Percentiles rank a stretch among this genome's conserved stretches.
Conservation (phyloP, 441 rosid species). For the Breynia disticha region DNA sequence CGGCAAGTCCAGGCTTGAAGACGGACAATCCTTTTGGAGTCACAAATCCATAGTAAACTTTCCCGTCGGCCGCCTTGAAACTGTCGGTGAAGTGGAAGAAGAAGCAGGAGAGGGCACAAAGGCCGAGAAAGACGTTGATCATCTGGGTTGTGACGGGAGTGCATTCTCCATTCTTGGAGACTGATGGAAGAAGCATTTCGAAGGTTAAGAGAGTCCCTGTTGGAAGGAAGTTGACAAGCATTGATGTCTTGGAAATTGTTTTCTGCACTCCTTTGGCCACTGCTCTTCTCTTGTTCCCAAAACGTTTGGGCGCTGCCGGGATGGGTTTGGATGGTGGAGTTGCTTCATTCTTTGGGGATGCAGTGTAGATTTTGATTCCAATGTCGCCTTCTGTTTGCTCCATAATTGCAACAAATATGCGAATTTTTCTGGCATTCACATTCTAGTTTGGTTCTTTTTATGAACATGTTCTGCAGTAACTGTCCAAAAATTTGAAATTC, state of each 20-base stretch:
- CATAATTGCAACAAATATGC: too few species aligned
- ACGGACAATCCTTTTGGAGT: constrained; percentile 72
- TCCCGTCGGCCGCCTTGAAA: constrained; percentile 64
- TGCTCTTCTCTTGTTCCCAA: constrained; percentile 21
- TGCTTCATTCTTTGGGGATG: constrained; percentile 12
- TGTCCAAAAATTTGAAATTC: too few species aligned
- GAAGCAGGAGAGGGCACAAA: constrained; percentile 79
- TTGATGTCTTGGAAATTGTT: constrained; percentile 71
- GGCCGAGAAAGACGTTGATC: constrained; percentile 52
- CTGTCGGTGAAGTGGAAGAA: constrained; percentile 92
- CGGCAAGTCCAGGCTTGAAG: constrained; percentile 65
- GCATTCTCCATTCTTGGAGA: constrained; percentile 59
- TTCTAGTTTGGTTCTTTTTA: too few species aligned
- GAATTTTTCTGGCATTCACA: too few species aligned
- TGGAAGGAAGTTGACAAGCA: constrained; percentile 76
- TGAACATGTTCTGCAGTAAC: too few species aligned
- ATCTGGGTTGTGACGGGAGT: constrained; percentile 47
- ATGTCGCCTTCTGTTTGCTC: constrained; percentile 17
- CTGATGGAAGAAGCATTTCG: constrained; percentile 82
- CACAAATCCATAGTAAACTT: constrained; percentile 70
- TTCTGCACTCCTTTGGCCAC: constrained; percentile 33
- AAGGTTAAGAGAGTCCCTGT: constrained; percentile 84
- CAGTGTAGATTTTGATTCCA: constrained; percentile 26
- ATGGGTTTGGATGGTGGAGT: constrained; percentile 1
- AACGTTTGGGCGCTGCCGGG: constrained; percentile 12